Conservation (phyloP, 148 eudicot species). For the Spergularia bocconei region DNA sequence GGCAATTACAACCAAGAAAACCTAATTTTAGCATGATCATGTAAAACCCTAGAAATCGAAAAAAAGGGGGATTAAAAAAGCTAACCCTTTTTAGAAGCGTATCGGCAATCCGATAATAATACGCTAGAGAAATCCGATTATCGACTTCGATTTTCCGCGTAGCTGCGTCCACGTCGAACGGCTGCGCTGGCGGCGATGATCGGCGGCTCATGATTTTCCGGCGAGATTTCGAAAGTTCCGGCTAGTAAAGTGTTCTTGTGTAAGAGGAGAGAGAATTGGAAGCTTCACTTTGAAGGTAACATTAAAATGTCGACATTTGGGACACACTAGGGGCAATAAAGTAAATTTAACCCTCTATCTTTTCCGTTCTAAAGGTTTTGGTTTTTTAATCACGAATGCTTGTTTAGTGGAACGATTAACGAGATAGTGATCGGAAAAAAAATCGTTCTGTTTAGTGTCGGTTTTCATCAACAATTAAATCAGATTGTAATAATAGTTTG, state of each 20-base stretch:
- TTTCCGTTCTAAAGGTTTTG: too few relatives aligned
- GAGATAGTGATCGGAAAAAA: too few relatives aligned
- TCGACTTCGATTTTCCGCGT: constrained; percentile 75
- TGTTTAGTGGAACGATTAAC: too few relatives aligned
- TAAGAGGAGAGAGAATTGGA: too few relatives aligned
- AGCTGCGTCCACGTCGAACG: constrained; percentile 47
- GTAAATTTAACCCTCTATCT: too few relatives aligned
- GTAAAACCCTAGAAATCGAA: not conserved
- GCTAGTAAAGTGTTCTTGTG: not conserved
- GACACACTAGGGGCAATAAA: too few relatives aligned
- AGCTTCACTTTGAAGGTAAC: not conserved
- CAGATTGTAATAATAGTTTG: too few relatives aligned
- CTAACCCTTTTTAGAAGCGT: constrained; percentile 90
- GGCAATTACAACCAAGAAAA: not conserved
- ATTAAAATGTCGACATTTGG: not conserved
- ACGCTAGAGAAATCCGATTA: constrained; percentile 72
- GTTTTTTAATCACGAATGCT: too few relatives aligned
- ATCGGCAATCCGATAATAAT: constrained; percentile 89
- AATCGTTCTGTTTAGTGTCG: too few relatives aligned
- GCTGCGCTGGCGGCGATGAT: constrained; percentile 40
- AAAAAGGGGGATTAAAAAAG: not conserved
- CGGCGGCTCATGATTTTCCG: constrained; percentile 41
- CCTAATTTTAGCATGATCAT: not conserved
- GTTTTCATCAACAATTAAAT: too few relatives aligned
- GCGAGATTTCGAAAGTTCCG: not conserved